These are phyloP conservation scores for Cystobasidium slooffiae DNA, from an alignment of 1,284 basidiomycete species.

Conservation along the genomic window DNA sequence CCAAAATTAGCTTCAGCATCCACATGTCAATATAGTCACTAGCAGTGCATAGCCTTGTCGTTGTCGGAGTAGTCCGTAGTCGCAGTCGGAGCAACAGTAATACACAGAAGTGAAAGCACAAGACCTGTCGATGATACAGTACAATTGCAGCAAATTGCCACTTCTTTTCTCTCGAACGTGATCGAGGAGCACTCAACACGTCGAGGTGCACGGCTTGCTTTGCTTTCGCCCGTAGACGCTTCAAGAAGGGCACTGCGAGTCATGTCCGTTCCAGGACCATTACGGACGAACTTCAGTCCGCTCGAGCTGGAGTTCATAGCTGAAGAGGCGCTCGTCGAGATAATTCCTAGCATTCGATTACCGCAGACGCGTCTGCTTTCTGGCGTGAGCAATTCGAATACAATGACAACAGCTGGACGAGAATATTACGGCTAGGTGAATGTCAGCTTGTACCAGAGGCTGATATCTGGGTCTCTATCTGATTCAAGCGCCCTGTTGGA, in stretches of 20 bases:
- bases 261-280: conserved; percentile 38
- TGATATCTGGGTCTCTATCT: not conserved
- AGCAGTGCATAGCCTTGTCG: not conserved
- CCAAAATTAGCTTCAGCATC: not conserved
- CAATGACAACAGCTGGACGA: not conserved
- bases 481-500: conserved; percentile 60
- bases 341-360: conserved; percentile 43
- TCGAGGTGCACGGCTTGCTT: not conserved
- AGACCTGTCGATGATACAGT: not conserved
- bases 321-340: conserved; percentile 45
- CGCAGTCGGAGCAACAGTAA: not conserved
- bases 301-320: conserved; percentile 43
- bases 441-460: not conserved
- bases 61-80: not conserved
- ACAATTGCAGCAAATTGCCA: not conserved
- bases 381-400: conserved; percentile 6
- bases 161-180: not conserved
- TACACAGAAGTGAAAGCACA: not conserved
- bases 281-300: conserved; percentile 41
- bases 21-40: not conserved
- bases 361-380: conserved; percentile 42
- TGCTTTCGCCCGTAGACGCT: not conserved
- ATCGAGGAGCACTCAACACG: conserved; percentile 16
- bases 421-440: not conserved
- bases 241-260: not conserved